Percentiles rank a stretch among this genome's conserved stretches.
These are phyloP conservation scores for Leptosphaerulina australis DNA, from an alignment of 2,329 filamentous ascomycete species.

Conservation along the genomic window DNA sequence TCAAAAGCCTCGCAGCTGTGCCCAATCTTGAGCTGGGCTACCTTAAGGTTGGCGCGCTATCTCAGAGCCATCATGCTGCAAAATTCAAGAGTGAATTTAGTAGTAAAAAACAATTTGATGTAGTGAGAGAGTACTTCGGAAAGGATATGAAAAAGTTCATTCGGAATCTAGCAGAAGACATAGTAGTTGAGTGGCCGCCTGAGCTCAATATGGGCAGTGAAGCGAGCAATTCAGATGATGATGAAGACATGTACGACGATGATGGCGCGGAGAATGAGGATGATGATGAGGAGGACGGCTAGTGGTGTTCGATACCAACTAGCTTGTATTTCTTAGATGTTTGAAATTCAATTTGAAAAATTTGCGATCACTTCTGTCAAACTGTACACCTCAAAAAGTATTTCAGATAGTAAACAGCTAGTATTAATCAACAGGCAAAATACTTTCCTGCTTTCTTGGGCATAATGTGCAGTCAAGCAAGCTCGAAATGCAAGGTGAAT, in stretches of 20 bases:
- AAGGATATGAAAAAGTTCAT: conserved; percentile 24
- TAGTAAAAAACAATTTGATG: not conserved
- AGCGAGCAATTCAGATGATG: conserved; percentile 15
- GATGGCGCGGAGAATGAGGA: conserved; percentile 15
- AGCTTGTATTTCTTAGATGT: too few species aligned
- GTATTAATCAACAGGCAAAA: too few species aligned
- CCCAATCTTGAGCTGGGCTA: conserved; percentile 21
- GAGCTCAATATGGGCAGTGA: not conserved
- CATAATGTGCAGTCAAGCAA: too few species aligned
- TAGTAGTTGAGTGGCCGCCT: conserved; percentile 26
- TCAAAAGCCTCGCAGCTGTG: conserved; percentile 18
- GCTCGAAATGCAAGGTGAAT: too few species aligned
- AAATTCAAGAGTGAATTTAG: conserved; percentile 18
- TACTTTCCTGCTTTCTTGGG: too few species aligned
- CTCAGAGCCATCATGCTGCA: conserved; percentile 20
- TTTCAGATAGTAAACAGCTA: too few species aligned
- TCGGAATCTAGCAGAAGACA: conserved; percentile 15
- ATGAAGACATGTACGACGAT: conserved; percentile 24
- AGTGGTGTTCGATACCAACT: too few species aligned
- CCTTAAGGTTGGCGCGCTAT: conserved; percentile 27
- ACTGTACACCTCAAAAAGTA: too few species aligned
- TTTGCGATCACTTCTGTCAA: too few species aligned
- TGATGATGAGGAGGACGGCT: conserved; percentile 13
- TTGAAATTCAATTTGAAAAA: too few species aligned
- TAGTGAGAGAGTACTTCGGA: conserved; percentile 20